Conservation (phyloP, 2,329 filamentous ascomycete genomes). For the Fusarium scirpi region DNA sequence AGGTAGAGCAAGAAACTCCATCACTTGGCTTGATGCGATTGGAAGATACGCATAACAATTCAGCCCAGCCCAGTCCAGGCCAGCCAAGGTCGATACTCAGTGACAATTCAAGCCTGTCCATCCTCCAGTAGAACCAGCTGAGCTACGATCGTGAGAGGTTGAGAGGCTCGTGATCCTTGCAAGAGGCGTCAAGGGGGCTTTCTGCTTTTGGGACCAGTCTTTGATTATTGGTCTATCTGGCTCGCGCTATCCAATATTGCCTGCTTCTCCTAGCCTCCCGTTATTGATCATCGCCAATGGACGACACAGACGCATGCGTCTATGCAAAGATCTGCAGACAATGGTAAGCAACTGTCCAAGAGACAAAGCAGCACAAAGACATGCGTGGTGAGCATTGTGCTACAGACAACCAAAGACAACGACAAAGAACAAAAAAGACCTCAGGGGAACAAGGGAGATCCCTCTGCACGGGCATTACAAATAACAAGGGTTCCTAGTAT, state of each 20-base stretch:
- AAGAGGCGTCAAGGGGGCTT: slow-evolving; percentile 17
- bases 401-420: slow-evolving; percentile 1
- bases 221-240: slow-evolving; percentile 22
- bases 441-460: slow-evolving; percentile 28
- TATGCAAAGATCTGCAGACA: slow-evolving; percentile 4
- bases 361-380: slow-evolving; percentile 16
- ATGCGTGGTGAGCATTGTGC: slow-evolving; percentile 13
- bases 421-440: slow-evolving; percentile 17
- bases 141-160: slow-evolving; percentile 30
- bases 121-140: slow-evolving; percentile 32
- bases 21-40: slow-evolving; percentile 12
- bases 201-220: slow-evolving; percentile 8
- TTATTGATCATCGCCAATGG: slow-evolving; percentile 23
- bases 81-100: slow-evolving; percentile 10
- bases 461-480: slow-evolving; percentile 2
- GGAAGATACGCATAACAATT: slow-evolving; percentile 18
- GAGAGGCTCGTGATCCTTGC: slow-evolving; percentile 28
- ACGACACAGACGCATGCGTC: slow-evolving; percentile 20
- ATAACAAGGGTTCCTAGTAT: slow-evolving; percentile 22
- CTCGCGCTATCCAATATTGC: slow-evolving; percentile 30
- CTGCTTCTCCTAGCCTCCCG: slow-evolving; percentile 19
- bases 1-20: slow-evolving; percentile 11
- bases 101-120: slow-evolving; percentile 11
- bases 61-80: slow-evolving; percentile 19
- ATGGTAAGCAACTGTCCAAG: not conserved